Conservation (phyloP, 2,329 filamentous ascomycete species). For the Pseudogymnoascus sp. region DNA sequence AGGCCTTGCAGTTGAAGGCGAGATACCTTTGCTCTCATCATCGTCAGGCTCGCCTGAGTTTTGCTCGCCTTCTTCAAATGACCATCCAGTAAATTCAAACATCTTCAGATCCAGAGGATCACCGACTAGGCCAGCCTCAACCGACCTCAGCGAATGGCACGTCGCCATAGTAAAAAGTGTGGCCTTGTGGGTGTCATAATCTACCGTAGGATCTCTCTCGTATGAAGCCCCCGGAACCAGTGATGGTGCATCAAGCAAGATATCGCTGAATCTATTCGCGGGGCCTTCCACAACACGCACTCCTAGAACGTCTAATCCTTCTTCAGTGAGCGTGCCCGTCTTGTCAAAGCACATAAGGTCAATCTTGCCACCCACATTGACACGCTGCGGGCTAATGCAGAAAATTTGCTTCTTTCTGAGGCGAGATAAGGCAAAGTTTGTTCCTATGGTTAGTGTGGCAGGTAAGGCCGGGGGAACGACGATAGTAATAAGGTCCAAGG, state of each 20-base stretch:
- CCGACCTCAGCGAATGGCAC: constrained; percentile 80
- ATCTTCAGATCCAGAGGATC: constrained; percentile 96
- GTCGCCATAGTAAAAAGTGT: constrained; percentile 94
- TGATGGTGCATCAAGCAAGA: constrained; percentile 57
- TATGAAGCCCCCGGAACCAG: constrained; percentile 46
- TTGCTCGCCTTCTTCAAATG: constrained; percentile 80
- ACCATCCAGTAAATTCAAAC: constrained; percentile 95
- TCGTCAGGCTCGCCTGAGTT: constrained; percentile 55
- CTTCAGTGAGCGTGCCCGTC: constrained; percentile 95
- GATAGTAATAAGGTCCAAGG: constrained; percentile 92
- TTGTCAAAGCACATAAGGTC: constrained; percentile 98
- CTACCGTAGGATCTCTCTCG: constrained; percentile 50
- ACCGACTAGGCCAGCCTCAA: constrained; percentile 83
- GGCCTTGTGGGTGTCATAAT: constrained; percentile 55
- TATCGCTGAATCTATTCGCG: constrained; percentile 60
- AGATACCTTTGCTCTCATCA: constrained; percentile 66
- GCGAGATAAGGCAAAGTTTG: constrained; percentile 82
- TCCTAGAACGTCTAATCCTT: constrained; percentile 88
- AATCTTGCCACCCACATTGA: constrained; percentile 92
- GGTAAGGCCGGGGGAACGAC: constrained; percentile 92
- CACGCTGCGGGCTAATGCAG: constrained; percentile 93
- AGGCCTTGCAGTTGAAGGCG: constrained; percentile 82
- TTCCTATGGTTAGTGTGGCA: constrained; percentile 91
- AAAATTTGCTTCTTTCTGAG: constrained; percentile 88
- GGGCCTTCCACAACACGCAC: constrained; percentile 66